These are phyloP conservation scores for Fusarium sp. DNA, from an alignment of 2,329 filamentous ascomycete species.

Conservation along the genomic window DNA sequence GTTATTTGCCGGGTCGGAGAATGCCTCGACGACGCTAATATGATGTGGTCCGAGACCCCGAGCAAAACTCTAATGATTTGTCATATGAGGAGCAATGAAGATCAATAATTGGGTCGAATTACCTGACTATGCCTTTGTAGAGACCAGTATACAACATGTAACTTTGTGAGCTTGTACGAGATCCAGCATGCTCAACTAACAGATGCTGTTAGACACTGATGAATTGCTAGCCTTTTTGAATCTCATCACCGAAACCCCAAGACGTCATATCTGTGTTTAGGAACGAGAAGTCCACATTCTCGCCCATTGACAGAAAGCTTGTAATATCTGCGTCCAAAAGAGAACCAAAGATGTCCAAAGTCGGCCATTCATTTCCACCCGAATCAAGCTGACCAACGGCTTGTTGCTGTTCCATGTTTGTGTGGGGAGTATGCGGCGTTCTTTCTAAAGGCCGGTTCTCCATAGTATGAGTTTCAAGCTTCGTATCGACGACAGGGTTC, in stretches of 20 bases:
- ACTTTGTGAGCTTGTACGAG: too few relatives aligned
- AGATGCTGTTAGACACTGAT: too few relatives aligned
- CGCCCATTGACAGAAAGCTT: not conserved
- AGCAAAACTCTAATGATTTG: not conserved
- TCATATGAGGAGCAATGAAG: not conserved
- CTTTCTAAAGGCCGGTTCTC: too few relatives aligned
- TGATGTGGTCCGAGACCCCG: not conserved
- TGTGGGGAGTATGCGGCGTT: not conserved
- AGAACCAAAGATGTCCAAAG: constrained; percentile 14
- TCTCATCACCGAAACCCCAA: not conserved
- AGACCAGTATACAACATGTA: too few relatives aligned
- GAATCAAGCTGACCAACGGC: fast-evolving
- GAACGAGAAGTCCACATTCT: not conserved
- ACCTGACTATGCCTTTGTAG: not conserved
- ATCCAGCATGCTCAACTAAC: too few relatives aligned
- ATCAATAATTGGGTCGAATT: not conserved
- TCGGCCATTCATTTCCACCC: not conserved
- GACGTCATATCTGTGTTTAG: not conserved
- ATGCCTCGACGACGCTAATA: not conserved
- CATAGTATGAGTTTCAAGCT: not conserved
- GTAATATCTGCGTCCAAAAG: constrained; percentile 26
- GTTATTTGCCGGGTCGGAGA: constrained; percentile 13
- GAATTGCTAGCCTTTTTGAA: not conserved
- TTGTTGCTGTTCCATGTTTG: not conserved
- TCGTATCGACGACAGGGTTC: too few relatives aligned